phyloP scores from a whole-genome alignment of 2,329 filamentous ascomycete genomes.

The Aspergillus chevalieri region DNA sequence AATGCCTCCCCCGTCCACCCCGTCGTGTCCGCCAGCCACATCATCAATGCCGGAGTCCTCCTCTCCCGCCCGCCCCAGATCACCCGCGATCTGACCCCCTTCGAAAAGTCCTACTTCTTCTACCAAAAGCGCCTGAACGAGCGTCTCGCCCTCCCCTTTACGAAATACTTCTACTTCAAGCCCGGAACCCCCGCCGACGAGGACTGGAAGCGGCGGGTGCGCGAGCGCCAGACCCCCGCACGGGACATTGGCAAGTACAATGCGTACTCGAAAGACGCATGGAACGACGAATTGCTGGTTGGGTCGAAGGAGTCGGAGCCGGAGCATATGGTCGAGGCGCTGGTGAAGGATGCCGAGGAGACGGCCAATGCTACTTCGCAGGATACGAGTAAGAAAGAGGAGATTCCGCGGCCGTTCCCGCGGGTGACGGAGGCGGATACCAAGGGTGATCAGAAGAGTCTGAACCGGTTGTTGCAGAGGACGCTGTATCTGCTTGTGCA shows the following conservation, averaged over 20 bases:
- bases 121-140: slow-evolving; percentile 97
- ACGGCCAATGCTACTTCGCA: slow-evolving; percentile 34
- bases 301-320: slow-evolving; percentile 63
- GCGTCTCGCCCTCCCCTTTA: slow-evolving; percentile 79
- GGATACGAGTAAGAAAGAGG: slow-evolving; percentile 50
- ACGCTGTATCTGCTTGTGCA: slow-evolving; percentile 86
- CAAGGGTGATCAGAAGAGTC: slow-evolving; percentile 64
- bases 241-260: slow-evolving; percentile 83
- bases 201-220: slow-evolving; percentile 84
- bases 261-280: slow-evolving; percentile 65
- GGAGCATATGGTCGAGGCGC: slow-evolving; percentile 58
- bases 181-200: slow-evolving; percentile 74
- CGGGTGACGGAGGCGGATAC: slow-evolving; percentile 73
- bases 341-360: slow-evolving; percentile 68
- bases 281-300: slow-evolving; percentile 86
- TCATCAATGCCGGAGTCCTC: slow-evolving; percentile 63
- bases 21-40: slow-evolving; percentile 35
- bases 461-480: slow-evolving; percentile 72
- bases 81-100: slow-evolving; percentile 74
- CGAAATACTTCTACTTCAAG: slow-evolving; percentile 91
- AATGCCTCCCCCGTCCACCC: slow-evolving; percentile 18
- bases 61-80: slow-evolving; percentile 83
- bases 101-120: slow-evolving; percentile 90
- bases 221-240: slow-evolving; percentile 68
- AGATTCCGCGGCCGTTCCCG: slow-evolving; percentile 63